Percentiles rank a stretch among this genome's conserved stretches.
Conservation (phyloP, 2,329 filamentous ascomycete genomes). For the Biscogniauxia mediterranea region DNA sequence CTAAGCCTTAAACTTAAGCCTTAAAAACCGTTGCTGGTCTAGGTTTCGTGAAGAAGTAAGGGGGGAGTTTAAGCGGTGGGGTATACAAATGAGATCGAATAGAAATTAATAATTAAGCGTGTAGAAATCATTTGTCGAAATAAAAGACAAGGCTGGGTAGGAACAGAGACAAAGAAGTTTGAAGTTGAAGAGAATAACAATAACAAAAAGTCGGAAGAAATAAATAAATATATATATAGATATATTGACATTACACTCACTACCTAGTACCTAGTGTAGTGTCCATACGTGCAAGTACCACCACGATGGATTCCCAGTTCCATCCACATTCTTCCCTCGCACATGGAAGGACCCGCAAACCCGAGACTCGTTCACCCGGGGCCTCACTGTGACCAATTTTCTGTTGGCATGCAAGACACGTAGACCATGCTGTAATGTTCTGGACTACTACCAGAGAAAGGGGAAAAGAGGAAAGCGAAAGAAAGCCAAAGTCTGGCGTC, state of each 20-base stretch:
- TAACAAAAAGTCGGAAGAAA: not conserved
- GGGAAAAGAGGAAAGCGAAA: constrained; percentile 2
- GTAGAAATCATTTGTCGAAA: not conserved
- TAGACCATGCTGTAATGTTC: not conserved
- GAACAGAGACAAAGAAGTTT: not conserved
- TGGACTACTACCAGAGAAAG: not conserved
- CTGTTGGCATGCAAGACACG: constrained; percentile 1
- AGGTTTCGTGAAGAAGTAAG: no score
- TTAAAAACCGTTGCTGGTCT: no score
- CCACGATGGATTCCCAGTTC: not conserved
- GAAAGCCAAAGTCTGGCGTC: constrained; percentile 6
- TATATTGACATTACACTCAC: no score
- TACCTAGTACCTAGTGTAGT: not conserved
- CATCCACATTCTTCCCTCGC: not conserved
- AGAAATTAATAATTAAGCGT: not conserved
- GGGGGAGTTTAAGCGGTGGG: not conserved
- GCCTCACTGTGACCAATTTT: not conserved
- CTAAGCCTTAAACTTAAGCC: not conserved
- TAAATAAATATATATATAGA: no score
- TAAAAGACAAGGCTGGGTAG: not conserved
- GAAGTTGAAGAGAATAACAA: not conserved
- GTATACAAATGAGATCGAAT: not conserved
- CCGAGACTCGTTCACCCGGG: not conserved
- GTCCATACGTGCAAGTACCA: not conserved
- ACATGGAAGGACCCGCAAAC: not conserved